A percentile compares a stretch with the other conserved stretches of the same genome.
Evolutionary conservation across 2,329 filamentous ascomycete species (phyloP).

Genomic region (Nemania serpens): DNA sequence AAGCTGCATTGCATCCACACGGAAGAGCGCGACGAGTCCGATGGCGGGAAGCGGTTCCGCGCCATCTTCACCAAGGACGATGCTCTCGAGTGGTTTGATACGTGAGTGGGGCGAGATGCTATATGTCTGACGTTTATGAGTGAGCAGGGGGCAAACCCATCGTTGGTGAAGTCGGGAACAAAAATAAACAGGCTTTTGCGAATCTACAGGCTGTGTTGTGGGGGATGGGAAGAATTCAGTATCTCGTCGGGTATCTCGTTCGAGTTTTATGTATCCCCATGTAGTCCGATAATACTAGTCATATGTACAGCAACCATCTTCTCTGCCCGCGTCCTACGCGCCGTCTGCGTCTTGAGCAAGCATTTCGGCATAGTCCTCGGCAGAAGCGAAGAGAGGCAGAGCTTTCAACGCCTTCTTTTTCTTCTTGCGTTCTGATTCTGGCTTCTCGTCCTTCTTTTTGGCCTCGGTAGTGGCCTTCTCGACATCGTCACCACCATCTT

Average conservation of each 20-base stretch:
- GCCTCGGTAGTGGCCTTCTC: slow-evolving; percentile 49
- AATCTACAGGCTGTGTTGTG: neutral
- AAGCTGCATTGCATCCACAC: slow-evolving; percentile 54
- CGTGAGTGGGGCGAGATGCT: slow-evolving; percentile 34
- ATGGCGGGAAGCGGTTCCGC: slow-evolving; percentile 50
- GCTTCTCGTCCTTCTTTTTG: slow-evolving; percentile 46
- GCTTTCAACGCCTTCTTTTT: slow-evolving; percentile 86
- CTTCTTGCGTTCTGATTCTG: slow-evolving; percentile 51
- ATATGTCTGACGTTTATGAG: neutral
- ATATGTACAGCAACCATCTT: slow-evolving; percentile 5
- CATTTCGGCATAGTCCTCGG: slow-evolving; percentile 89
- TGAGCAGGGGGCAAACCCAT: neutral
- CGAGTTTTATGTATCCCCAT: slow-evolving; percentile 19
- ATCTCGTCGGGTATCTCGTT: slow-evolving; percentile 32
- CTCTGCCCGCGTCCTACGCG: slow-evolving; percentile 17
- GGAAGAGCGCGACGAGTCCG: slow-evolving; percentile 49
- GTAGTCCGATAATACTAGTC: slow-evolving; percentile 3
- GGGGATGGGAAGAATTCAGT: neutral
- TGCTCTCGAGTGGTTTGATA: slow-evolving; percentile 59
- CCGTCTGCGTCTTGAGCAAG: slow-evolving; percentile 71
- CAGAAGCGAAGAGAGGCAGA: slow-evolving; percentile 89
- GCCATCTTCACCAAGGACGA: slow-evolving; percentile 54
- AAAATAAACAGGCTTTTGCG: neutral
- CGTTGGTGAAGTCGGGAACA: neutral
- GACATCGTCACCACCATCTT: slow-evolving; percentile 47